Evolutionary conservation across 2,329 filamentous ascomycete genomes (phyloP), one percentile per base, ranked within the genome.

Genomic region (Didymella exigua): DNA sequence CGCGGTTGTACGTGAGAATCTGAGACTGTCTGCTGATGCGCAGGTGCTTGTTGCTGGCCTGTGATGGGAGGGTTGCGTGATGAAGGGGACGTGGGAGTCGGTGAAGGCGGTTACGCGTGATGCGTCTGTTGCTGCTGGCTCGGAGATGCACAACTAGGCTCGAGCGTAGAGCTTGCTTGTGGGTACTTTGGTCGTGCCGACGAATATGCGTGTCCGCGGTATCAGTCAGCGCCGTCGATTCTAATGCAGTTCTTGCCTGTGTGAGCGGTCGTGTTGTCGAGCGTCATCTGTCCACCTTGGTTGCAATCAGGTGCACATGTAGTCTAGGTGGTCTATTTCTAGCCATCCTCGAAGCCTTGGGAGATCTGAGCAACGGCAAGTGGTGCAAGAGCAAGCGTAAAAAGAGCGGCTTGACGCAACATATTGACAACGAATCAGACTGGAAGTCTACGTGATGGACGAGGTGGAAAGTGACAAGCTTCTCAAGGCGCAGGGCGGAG

Each of bases 171-270:
- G 74, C 66, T 86, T 81, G 2, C 84, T 84, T 46, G 68, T 78
- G 0, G 84, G 84, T 2, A 86, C 74, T 40, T 80, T 78, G 1
- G 75, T 82, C 1, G 84, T 86, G 54, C 84, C 84, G 54, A 87
- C 82, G 73, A 86, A 86, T 40, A 85, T 82, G 65, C n/a, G n/a
- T 87, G 84, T 27, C 71, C 71, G 45, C 71, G 73, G 54, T 67
- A 73, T 5, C 85, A 14, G 85, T 89, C 9, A 84, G 91, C 56
- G 80, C 90, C 65, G 78, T 85, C 70, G 70, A 86, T 70, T 89
- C 93, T 2, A 95, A 99, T 73, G 81, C 87, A 72, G 84, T 93
- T 62, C 86, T 98, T 43, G 82, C 71, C 71, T 11, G 63, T 68
- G 65, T 86, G 82, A 0, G 81, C 83, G 0, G 77, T 82, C 33